These are phyloP conservation scores for Metschnikowia cerradonensis DNA, from an alignment of 805 yeast species.

Conservation along the genomic window DNA sequence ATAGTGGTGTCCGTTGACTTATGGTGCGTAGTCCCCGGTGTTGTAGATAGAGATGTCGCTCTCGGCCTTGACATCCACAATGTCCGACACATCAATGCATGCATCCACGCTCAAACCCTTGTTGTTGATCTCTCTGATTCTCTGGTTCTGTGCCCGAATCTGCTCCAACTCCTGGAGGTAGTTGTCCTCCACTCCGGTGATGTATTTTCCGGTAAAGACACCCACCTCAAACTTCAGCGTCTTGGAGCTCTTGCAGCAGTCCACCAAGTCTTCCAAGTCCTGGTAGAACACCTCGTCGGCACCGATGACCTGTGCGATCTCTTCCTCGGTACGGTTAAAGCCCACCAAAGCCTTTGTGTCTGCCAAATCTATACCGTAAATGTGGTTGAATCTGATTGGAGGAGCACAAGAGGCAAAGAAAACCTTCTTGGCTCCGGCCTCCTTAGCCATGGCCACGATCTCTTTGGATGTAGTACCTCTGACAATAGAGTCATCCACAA, in stretches of 20 bases:
- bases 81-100: constrained; percentile 39
- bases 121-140: constrained; percentile 38
- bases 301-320: constrained; percentile 73
- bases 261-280: constrained; percentile 73
- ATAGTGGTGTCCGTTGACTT: neutral
- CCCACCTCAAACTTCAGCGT: constrained; percentile 84
- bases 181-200: constrained; percentile 88
- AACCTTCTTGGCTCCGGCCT: constrained; percentile 95
- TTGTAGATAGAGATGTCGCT: constrained; percentile 55
- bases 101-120: constrained; percentile 42
- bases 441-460: constrained; percentile 96
- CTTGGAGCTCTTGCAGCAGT: constrained; percentile 59
- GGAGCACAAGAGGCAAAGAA: constrained; percentile 97
- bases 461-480: constrained; percentile 97
- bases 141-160: constrained; percentile 74
- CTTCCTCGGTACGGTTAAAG: constrained; percentile 66
- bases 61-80: constrained; percentile 75
- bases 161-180: constrained; percentile 79
- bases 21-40: constrained; percentile 45
- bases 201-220: constrained; percentile 90
- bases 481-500: constrained; percentile 96
- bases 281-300: constrained; percentile 93
- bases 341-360: constrained; percentile 94
- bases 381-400: constrained; percentile 93
- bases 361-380: constrained; percentile 96